phyloP scores from a whole-genome alignment of 352 stramenopile species.

The Pythium scleroteichum region DNA sequence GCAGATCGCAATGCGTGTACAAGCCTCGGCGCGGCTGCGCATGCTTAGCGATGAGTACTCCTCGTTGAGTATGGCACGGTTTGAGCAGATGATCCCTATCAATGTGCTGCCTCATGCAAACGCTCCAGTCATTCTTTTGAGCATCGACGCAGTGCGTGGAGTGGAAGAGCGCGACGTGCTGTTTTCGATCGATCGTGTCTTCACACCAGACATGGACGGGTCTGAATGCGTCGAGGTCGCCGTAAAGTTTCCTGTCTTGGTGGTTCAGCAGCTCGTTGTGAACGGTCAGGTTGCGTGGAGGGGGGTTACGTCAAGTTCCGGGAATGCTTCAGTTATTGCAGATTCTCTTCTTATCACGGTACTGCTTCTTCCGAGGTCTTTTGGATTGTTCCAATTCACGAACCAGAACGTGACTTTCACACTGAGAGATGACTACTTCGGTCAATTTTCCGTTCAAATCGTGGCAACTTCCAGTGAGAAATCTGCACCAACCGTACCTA shows the following conservation, averaged over 20 bases:
- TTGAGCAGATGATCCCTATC: neutral
- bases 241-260: neutral
- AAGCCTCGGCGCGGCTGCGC: neutral
- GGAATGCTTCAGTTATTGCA: neutral
- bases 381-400: neutral
- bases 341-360: neutral
- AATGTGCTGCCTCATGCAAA: slow-evolving; percentile 15
- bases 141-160: neutral
- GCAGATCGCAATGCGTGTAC: slow-evolving; percentile 7
- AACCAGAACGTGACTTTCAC: slow-evolving; percentile 6
- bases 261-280: slow-evolving; percentile 6
- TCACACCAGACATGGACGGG: slow-evolving; percentile 21
- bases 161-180: slow-evolving; percentile 17
- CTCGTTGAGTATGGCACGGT: neutral
- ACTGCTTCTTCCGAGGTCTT: slow-evolving; percentile 1
- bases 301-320: neutral
- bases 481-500: neutral
- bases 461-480: slow-evolving; percentile 13
- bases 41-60: neutral
- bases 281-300: slow-evolving; percentile 5
- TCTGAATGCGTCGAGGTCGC: slow-evolving; percentile 20
- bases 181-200: slow-evolving; percentile 10
- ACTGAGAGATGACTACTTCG: slow-evolving; percentile 15
- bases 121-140: slow-evolving; percentile 4
- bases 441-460: slow-evolving; percentile 9